Evolutionary conservation across 148 eudicot species (phyloP), one percentile per base, ranked within the genome.

Genomic region (Silene conica): DNA sequence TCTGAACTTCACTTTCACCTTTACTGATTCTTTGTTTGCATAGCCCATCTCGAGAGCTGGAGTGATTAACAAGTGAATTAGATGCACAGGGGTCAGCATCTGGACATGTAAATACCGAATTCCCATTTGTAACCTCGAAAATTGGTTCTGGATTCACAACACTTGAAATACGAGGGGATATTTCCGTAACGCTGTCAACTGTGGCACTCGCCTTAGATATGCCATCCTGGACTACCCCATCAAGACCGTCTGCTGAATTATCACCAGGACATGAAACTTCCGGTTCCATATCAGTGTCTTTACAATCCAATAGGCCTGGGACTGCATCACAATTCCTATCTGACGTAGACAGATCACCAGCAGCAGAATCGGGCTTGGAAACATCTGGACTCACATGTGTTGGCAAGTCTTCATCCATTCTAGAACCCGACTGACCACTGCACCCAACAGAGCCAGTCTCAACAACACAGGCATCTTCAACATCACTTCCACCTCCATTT

Each of bases 401-500:
- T 50, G 77, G 69, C 71, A 80, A 77, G 75, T 87, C 89, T 67
- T 86, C 91, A 18, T 84, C 89, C 68, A 81, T 77, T 80, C 80
- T 82, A 41, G 76, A 77, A 22, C 83, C 83, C 18, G 88, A 85
- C 76, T 86, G 85, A 52, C 83, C 91, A 69, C 85, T 80, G 69
- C 88, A 84, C 11, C 79, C 80, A 65, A 74, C 86, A 13, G 92
- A 82, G 26, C 78, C 87, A 71, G 83, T 71, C 84, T 86, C 88
- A 74, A 82, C 67, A 72, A 82, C 79, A 82, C 90, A 86, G 72
- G 87, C 90, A 79, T 85, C 92, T 69, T 89, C 90, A 38, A 79
- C 67, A 64, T 89, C 96, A 76, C 89, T 84, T 65, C 87, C 89
- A 76, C 85, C 84, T 11, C 89, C 89, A 81, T 83, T 81, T 56